These are phyloP conservation scores for Ilyonectria mors-panacis DNA, from an alignment of 2,329 filamentous ascomycete genomes.

Conservation along the genomic window DNA sequence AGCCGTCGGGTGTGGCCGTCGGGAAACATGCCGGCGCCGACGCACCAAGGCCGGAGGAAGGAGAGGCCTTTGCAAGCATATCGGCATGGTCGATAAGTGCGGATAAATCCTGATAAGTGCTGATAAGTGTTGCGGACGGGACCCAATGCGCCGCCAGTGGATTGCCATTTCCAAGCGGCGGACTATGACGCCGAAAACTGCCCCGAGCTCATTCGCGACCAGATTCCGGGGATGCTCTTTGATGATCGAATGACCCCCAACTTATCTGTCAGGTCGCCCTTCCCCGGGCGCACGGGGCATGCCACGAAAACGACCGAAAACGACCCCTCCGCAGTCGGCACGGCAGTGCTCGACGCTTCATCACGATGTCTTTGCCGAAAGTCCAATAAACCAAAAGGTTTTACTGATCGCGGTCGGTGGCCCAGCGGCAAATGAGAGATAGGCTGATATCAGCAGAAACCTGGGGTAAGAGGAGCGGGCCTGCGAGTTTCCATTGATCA, in stretches of 20 bases:
- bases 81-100: conserved; percentile 21
- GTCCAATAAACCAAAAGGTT: conserved; percentile 43
- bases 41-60: neutral
- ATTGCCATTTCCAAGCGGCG: conserved; percentile 39
- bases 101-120: neutral
- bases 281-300: conserved; percentile 29
- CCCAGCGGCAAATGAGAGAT: conserved; percentile 33
- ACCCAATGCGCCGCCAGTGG: conserved; percentile 39
- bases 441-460: conserved; percentile 45
- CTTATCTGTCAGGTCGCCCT: conserved; percentile 21
- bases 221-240: conserved; percentile 43
- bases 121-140: conserved; percentile 6
- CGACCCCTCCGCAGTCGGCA: conserved; percentile 14
- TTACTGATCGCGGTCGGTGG: conserved; percentile 45
- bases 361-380: conserved; percentile 24
- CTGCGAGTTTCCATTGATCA: conserved; percentile 44
- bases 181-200: conserved; percentile 32
- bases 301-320: neutral
- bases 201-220: conserved; percentile 41
- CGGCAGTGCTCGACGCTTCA: conserved; percentile 4
- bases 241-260: conserved; percentile 39
- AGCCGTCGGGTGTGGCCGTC: conserved; percentile 25
- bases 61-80: conserved; percentile 20
- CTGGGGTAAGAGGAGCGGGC: conserved; percentile 43
- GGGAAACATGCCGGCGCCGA: conserved; percentile 16